Percentiles rank a stretch among this genome's conserved stretches.
Evolutionary conservation across 2,329 filamentous ascomycete species (phyloP).

Genomic region (Scleromitrula shiraiana): DNA sequence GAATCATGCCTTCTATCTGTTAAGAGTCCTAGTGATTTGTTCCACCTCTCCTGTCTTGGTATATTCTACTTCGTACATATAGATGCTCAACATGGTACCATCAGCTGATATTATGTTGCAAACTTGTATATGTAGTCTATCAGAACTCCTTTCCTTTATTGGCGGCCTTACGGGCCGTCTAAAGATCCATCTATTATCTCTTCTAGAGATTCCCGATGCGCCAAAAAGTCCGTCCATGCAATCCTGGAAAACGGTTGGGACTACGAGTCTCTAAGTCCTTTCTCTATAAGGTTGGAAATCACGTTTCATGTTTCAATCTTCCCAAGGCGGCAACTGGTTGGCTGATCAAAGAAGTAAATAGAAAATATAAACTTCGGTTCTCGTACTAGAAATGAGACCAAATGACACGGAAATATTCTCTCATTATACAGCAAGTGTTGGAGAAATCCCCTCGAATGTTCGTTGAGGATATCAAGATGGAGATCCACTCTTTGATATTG

Average conservation of each 20-base stretch:
- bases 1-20: no score
- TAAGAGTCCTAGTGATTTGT: not conserved
- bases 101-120: no score
- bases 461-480: no score
- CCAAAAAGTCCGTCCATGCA: not conserved
- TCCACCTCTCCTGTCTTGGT: not conserved
- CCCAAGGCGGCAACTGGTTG: no score
- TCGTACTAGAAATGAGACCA: no score
- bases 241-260: not conserved
- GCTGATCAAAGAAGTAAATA: no score
- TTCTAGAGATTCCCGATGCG: not conserved
- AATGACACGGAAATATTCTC: no score
- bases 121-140: no score
- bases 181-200: not conserved
- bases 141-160: not conserved
- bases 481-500: no score
- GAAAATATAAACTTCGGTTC: not conserved
- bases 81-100: not conserved
- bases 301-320: not conserved
- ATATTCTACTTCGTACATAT: not conserved
- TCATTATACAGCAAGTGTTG: no score
- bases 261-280: not conserved
- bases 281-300: not conserved
- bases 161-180: not conserved
- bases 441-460: no score